Conservation (phyloP, 495 filamentous ascomycete genomes). For the Penicillium flavigenum region DNA sequence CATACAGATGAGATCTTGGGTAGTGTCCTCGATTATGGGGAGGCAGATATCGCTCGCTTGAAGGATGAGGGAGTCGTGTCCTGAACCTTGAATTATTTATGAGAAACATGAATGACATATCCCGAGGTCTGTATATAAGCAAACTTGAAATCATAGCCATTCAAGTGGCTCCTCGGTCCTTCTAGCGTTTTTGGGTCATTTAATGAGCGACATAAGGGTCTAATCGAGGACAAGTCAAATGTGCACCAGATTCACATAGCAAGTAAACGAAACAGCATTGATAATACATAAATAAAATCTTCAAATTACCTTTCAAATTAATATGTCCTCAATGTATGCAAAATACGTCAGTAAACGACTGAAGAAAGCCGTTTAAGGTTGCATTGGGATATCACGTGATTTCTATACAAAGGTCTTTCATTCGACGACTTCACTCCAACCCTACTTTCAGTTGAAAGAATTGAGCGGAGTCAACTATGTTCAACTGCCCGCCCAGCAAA, state of each 20-base stretch:
- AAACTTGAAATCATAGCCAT: background rate
- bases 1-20: constrained; percentile 85
- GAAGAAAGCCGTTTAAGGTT: constrained; percentile 6
- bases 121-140: constrained; percentile 3
- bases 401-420: constrained; percentile 6
- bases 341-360: background rate
- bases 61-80: constrained; percentile 68
- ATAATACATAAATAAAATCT: background rate
- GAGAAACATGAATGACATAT: constrained; percentile 2
- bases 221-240: background rate
- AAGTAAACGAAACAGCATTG: background rate
- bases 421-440: constrained; percentile 10
- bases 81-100: constrained; percentile 27
- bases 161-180: background rate
- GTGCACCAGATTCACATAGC: background rate
- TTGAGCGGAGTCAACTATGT: constrained; percentile 1
- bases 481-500: background rate
- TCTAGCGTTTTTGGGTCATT: background rate
- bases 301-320: background rate
- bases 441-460: background rate
- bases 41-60: constrained; percentile 60
- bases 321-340: background rate
- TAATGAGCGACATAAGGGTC: background rate
- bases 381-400: constrained; percentile 7
- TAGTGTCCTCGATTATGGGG: constrained; percentile 62